Base-by-base conservation (phyloP, 257 asterid genomes). In the Cynanchum wilfordii region DNA sequence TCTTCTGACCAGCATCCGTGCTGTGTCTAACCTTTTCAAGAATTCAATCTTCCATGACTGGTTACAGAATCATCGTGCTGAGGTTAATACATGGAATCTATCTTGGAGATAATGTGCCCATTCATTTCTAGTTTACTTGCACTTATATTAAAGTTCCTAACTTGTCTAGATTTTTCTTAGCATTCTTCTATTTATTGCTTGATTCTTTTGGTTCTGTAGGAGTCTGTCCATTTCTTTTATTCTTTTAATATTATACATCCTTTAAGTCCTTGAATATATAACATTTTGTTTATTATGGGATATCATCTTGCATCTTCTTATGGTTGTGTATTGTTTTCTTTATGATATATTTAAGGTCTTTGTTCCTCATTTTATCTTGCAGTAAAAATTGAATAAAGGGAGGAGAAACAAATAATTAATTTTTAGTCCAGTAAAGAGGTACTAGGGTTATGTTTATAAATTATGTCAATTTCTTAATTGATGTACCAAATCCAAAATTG, bases 1-100 rank as follows among this genome's bases (percentile, higher is more conserved):
- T 83, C 85, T 92, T 64, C 88, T 95, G 78, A 95, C 97, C 73
- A 84, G 89, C 84, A 87, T 89, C 76, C 99, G 99, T 55, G 94
- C 85, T 69, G 87, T 90, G 81, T 81, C 94, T 29, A 95, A 95
- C 84, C 91, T 92, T 76, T 92, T 95, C 85, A 95, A 82, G 84
- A 82, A 68, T 74, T 70, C 87, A 29, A 68, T 67, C 71, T 88
- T 73, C 76, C 79, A 78, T 78, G 96, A 81, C 71, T 90, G 96
- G 98, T 80, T 92, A 77, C 80, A 79, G 80, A 81, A 69, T 72
- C 88, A 89, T 78, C 96, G 93, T 45, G 80, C 82, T 27, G 99
- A 95, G 98, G 99, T 92, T 72, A 79, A 90, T 80, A 50, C 24
- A 33, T 77, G 24, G 60, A 65, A 62, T 59, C 67, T 56, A 8